These are phyloP conservation scores for Tuber indicum DNA, from an alignment of 495 filamentous ascomycete species.

Conservation along the genomic window DNA sequence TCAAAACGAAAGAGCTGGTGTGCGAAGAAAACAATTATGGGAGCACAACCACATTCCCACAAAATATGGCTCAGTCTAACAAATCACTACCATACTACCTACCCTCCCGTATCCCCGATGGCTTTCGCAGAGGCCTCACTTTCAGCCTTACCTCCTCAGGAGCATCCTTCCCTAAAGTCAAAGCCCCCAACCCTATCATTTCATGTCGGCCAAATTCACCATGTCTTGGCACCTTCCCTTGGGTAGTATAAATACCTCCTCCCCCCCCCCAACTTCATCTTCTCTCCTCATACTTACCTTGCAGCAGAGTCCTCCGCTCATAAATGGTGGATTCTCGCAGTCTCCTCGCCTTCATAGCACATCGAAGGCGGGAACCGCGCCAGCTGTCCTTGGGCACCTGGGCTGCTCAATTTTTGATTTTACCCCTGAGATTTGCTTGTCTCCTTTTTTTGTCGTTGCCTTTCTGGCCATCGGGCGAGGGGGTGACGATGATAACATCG, in stretches of 20 bases:
- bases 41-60: too few species aligned
- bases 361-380: background rate
- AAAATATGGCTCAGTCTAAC: too few species aligned
- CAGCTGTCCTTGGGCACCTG: background rate
- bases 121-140: too few species aligned
- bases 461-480: background rate
- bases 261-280: background rate
- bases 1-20: background rate
- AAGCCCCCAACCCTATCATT: background rate
- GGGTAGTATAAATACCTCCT: background rate
- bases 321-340: background rate
- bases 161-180: background rate
- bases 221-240: background rate
- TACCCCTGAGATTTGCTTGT: background rate
- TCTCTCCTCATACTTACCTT: background rate
- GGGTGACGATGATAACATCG: background rate
- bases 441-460: background rate
- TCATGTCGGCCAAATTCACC: background rate
- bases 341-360: background rate
- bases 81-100: too few species aligned
- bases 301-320: background rate
- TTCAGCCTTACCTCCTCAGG: too few species aligned
- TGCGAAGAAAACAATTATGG: background rate
- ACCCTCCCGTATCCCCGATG: too few species aligned
- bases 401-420: background rate